A percentile compares a stretch with the other conserved stretches of the same genome.
Evolutionary conservation across 2,329 filamentous ascomycete species (phyloP).

Genomic region (Aspergillus ochraceoroseus): DNA sequence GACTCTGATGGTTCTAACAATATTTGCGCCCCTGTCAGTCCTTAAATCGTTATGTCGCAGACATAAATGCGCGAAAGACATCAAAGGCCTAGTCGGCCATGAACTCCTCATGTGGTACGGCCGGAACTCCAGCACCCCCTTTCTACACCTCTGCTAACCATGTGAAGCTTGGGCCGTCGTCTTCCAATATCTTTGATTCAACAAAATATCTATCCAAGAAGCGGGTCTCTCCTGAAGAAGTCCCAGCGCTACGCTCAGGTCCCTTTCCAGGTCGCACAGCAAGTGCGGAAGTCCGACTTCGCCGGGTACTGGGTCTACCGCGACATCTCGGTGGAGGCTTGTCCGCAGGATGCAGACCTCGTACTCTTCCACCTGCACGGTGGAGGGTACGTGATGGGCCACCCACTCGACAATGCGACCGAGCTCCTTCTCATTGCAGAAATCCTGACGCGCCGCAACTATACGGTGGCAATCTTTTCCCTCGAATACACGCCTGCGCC

Average conservation of each 20-base stretch:
- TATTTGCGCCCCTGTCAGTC: conserved; percentile 10
- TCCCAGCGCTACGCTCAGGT: conserved; percentile 7
- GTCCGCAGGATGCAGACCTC: conserved; percentile 11
- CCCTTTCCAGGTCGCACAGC: conserved; percentile 4
- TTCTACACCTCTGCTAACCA: neutral
- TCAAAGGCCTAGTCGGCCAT: conserved; percentile 5
- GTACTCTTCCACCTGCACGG: conserved; percentile 22
- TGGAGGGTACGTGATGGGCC: conserved; percentile 20
- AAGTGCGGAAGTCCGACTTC: conserved; percentile 6
- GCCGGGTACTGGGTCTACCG: conserved; percentile 11
- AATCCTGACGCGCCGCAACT: conserved; percentile 43
- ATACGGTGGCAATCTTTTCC: conserved; percentile 64
- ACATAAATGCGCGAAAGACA: conserved; percentile 1
- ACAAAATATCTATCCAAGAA: conserved; percentile 1
- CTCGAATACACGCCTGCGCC: conserved; percentile 76
- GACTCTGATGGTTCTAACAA: conserved; percentile 4
- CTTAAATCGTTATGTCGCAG: conserved; percentile 4
- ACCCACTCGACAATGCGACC: conserved; percentile 17
- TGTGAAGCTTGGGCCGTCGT: conserved; percentile 5
- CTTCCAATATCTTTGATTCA: conserved; percentile 11
- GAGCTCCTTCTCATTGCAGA: conserved; percentile 19
- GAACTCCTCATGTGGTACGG: conserved; percentile 9
- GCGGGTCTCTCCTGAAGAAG: neutral
- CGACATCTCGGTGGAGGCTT: conserved; percentile 3
- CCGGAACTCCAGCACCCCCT: neutral